Percentiles rank a stretch among this genome's conserved stretches.
Conservation (phyloP, 768 basidiomycete genomes). For the Rhodotorula sphaerocarpa region DNA sequence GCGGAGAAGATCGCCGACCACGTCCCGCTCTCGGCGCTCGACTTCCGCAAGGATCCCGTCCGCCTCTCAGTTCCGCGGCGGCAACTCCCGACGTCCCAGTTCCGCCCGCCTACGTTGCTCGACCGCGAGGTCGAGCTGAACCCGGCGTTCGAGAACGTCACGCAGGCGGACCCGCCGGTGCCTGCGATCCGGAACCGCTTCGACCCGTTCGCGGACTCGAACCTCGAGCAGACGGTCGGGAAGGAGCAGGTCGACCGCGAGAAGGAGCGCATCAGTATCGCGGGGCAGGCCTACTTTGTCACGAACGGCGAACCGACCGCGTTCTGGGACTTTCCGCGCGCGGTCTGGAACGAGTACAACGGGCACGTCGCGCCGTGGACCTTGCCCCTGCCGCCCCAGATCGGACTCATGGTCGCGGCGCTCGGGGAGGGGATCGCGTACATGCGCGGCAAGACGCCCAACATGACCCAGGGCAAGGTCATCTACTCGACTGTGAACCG, state of each 20-base stretch:
- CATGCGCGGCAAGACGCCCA: conserved; percentile 67
- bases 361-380: conserved; percentile 40
- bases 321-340: conserved; percentile 87
- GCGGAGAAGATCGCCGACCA: conserved; percentile 62
- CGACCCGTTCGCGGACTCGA: conserved; percentile 37
- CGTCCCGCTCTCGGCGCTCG: conserved; percentile 43
- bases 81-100: conserved; percentile 29
- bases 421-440: conserved; percentile 66
- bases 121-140: conserved; percentile 23
- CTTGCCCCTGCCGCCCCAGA: conserved; percentile 20
- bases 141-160: conserved; percentile 27
- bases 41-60: conserved; percentile 43
- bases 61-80: conserved; percentile 32
- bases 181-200: conserved; percentile 35
- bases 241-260: not conserved
- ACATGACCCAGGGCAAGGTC: conserved; percentile 78
- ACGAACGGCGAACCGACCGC: conserved; percentile 92
- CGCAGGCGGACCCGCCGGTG: conserved; percentile 21
- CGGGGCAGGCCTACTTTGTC: conserved; percentile 90
- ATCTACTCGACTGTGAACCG: conserved; percentile 67
- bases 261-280: conserved; percentile 52
- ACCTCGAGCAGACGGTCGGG: not conserved
- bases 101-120: conserved; percentile 21
- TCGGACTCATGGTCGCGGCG: conserved; percentile 56
- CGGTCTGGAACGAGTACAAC: conserved; percentile 63